Evolutionary conservation across 306 rosid genomes (phyloP).

Genomic region (Senna siamea): DNA sequence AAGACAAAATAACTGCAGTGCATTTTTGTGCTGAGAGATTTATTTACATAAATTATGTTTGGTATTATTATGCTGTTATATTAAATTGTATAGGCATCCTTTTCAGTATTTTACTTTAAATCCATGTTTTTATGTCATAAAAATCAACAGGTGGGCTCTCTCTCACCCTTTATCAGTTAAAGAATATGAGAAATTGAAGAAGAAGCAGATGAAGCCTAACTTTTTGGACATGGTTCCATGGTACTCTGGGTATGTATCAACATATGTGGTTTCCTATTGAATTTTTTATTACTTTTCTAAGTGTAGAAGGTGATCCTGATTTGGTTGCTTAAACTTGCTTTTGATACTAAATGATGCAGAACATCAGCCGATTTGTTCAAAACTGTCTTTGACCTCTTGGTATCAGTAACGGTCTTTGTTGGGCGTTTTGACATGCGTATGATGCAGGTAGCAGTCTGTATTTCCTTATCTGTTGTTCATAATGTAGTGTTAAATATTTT

Average conservation of each 20-base stretch:
- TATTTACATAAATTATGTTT: not conserved
- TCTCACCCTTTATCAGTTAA: slow-evolving; percentile 86
- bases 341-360: slow-evolving; percentile 61
- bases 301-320: slow-evolving; percentile 35
- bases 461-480: slow-evolving; percentile 1
- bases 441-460: slow-evolving; percentile 82
- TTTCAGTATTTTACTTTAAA: slow-evolving; percentile 14
- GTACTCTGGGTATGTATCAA: slow-evolving; percentile 85
- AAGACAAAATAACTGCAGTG: not conserved
- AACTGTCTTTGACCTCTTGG: slow-evolving; percentile 96
- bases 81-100: slow-evolving; percentile 25
- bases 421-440: slow-evolving; percentile 99
- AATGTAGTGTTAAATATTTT: slow-evolving; percentile 5
- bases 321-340: slow-evolving; percentile 36
- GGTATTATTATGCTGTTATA: slow-evolving; percentile 20
- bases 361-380: slow-evolving; percentile 99
- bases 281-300: slow-evolving; percentile 12
- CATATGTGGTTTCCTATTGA: slow-evolving; percentile 9
- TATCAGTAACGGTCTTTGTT: slow-evolving; percentile 96
- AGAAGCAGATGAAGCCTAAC: slow-evolving; percentile 91
- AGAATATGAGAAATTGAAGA: slow-evolving; percentile 84
- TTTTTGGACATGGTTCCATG: slow-evolving; percentile 99
- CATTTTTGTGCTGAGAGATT: not conserved
- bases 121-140: slow-evolving; percentile 36
- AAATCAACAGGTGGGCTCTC: slow-evolving; percentile 90